Conservation (phyloP, 306 rosid species). For the Alnus glutinosa region DNA sequence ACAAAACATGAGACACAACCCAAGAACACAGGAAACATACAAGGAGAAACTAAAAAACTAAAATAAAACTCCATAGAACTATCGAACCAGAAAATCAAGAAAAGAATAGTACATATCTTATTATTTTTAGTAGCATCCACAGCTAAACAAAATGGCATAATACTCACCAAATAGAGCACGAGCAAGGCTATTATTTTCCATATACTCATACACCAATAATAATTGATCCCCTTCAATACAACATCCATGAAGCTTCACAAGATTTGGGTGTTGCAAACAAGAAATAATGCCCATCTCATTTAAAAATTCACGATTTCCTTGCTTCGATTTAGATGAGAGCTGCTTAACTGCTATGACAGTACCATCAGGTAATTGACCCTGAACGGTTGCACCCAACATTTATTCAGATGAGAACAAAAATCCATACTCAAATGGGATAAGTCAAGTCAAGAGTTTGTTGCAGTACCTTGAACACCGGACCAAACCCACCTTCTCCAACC, state of each 20-base stretch:
- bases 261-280: constrained; percentile 74
- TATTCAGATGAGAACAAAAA: constrained; percentile 19
- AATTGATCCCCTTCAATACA: constrained; percentile 70
- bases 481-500: constrained; percentile 79
- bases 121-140: background rate
- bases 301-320: constrained; percentile 75
- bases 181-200: constrained; percentile 77
- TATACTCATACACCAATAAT: constrained; percentile 67
- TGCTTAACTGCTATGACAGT: constrained; percentile 70
- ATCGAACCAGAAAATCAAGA: background rate
- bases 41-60: background rate
- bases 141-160: constrained; percentile 1
- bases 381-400: constrained; percentile 19
- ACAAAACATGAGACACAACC: background rate
- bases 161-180: constrained; percentile 66
- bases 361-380: constrained; percentile 69
- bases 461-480: constrained; percentile 65
- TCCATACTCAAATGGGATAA: constrained; percentile 9
- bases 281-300: constrained; percentile 78
- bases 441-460: background rate
- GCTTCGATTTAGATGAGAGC: constrained; percentile 66
- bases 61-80: background rate
- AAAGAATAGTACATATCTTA: background rate
- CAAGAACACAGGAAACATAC: background rate
- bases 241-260: constrained; percentile 72